These are phyloP conservation scores for Cyclostephanos invisitatus DNA, from an alignment of 108 stramenopile species.

Conservation along the genomic window DNA sequence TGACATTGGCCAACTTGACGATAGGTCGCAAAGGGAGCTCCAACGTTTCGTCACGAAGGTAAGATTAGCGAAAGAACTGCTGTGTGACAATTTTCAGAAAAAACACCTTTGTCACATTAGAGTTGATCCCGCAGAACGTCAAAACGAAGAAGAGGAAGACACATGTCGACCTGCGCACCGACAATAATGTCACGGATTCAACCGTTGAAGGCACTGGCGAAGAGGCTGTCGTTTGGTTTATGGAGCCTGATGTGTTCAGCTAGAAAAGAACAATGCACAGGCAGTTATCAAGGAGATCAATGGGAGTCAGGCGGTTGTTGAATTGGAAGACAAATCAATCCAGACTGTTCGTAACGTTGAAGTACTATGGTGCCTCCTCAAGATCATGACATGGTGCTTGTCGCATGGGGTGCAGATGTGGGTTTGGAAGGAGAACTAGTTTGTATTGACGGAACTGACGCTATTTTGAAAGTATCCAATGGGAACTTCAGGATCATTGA, in stretches of 20 bases:
- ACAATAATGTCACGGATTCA: slow-evolving; percentile 50
- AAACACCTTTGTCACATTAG: no score
- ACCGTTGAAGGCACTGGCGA: slow-evolving; percentile 57
- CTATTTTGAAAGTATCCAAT: slow-evolving; percentile 88
- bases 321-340: slow-evolving; percentile 73
- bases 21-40: no score
- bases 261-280: slow-evolving; percentile 56
- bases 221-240: slow-evolving; percentile 88
- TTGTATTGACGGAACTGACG: slow-evolving; percentile 91
- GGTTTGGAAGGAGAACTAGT: slow-evolving; percentile 90
- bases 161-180: slow-evolving; percentile 31
- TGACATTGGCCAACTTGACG: no score
- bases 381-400: slow-evolving; percentile 88
- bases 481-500: slow-evolving; percentile 94
- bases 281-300: slow-evolving; percentile 88
- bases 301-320: slow-evolving; percentile 70
- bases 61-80: no score
- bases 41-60: no score
- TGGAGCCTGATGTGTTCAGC: slow-evolving; percentile 90
- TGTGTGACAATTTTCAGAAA: no score
- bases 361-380: slow-evolving; percentile 76
- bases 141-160: no score
- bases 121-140: no score
- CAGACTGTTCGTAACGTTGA: slow-evolving; percentile 64
- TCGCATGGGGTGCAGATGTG: slow-evolving; percentile 86